Percentiles rank a stretch among this genome's conserved stretches.
Conservation (phyloP, 345 rosid species). For the Erodium maritimum region DNA sequence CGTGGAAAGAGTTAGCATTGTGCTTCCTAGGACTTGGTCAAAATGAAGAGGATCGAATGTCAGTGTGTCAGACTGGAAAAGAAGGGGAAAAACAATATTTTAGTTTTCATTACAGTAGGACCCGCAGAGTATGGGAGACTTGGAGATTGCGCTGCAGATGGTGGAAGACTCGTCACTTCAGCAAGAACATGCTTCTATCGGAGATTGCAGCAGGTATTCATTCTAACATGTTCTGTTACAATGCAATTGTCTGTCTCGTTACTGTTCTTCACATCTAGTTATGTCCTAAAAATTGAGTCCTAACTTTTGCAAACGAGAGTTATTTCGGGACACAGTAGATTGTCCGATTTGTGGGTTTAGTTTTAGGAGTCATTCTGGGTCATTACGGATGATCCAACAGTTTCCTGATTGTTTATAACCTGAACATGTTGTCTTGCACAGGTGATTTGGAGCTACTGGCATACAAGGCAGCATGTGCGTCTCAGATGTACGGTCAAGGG, state of each 20-base stretch:
- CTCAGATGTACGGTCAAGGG: constrained; percentile 50
- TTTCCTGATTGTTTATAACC: too few species aligned
- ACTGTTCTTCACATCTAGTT: background rate
- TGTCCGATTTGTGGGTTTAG: too few species aligned
- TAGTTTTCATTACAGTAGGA: constrained; percentile 21
- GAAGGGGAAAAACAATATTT: constrained; percentile 14
- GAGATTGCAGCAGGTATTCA: constrained; percentile 36
- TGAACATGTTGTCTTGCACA: constrained; percentile 7
- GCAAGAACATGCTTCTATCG: constrained; percentile 30
- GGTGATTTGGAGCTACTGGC: constrained; percentile 42
- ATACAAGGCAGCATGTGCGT: constrained; percentile 67
- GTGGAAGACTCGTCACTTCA: constrained; percentile 63
- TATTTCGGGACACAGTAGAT: too few species aligned
- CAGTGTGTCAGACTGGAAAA: constrained; percentile 29
- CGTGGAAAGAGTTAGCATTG: constrained; percentile 66
- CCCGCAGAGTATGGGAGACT: constrained; percentile 30
- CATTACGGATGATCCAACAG: too few species aligned
- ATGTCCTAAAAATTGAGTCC: too few species aligned
- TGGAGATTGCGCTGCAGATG: constrained; percentile 59
- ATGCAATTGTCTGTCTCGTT: background rate
- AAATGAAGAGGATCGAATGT: constrained; percentile 51
- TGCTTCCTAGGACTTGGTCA: constrained; percentile 43
- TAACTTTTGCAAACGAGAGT: too few species aligned
- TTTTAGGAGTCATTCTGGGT: background rate
- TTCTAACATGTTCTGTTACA: background rate